These are phyloP conservation scores for Scheffersomyces amazonensis DNA, from an alignment of 805 yeast species.

Conservation along the genomic window DNA sequence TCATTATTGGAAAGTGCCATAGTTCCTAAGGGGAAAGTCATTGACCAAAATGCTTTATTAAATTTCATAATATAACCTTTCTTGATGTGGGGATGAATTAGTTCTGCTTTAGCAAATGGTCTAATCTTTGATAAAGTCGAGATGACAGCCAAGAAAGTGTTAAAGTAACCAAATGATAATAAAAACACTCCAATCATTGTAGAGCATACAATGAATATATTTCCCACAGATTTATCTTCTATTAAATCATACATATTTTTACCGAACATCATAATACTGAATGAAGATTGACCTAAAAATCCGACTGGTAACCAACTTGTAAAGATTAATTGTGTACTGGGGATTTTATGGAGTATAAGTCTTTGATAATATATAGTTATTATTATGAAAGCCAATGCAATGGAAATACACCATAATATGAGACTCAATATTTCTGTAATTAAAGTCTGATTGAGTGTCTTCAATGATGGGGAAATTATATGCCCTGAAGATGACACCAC, in stretches of 20 bases:
- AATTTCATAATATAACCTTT: conserved; percentile 14
- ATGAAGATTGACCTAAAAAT: conserved; percentile 82
- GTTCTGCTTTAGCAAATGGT: conserved; percentile 31
- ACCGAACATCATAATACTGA: conserved; percentile 58
- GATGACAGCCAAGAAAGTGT: conserved; percentile 34
- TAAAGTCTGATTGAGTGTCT: conserved; percentile 39
- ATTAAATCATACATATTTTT: conserved; percentile 23
- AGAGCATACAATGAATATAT: conserved; percentile 12
- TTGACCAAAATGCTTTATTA: conserved; percentile 51
- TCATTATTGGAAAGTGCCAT: conserved; percentile 61
- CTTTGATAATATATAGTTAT: conserved; percentile 60
- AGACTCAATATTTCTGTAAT: conserved; percentile 53
- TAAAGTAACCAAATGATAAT: conserved; percentile 56
- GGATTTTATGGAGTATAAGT: conserved; percentile 55
- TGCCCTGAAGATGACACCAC: conserved; percentile 76
- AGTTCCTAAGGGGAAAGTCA: conserved; percentile 89
- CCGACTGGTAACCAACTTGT: conserved; percentile 81
- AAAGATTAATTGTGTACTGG: conserved; percentile 53
- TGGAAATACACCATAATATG: conserved; percentile 69
- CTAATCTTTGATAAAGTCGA: conserved; percentile 41
- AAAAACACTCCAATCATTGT: conserved; percentile 42
- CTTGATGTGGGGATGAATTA: conserved; percentile 19
- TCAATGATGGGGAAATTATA: conserved; percentile 44
- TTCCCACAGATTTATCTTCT: conserved; percentile 10
- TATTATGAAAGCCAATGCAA: conserved; percentile 55